Evolutionary conservation across 169 alveolate genomes (phyloP), one percentile per base, ranked within the genome.

Genomic region (Miamiensis avidus): DNA sequence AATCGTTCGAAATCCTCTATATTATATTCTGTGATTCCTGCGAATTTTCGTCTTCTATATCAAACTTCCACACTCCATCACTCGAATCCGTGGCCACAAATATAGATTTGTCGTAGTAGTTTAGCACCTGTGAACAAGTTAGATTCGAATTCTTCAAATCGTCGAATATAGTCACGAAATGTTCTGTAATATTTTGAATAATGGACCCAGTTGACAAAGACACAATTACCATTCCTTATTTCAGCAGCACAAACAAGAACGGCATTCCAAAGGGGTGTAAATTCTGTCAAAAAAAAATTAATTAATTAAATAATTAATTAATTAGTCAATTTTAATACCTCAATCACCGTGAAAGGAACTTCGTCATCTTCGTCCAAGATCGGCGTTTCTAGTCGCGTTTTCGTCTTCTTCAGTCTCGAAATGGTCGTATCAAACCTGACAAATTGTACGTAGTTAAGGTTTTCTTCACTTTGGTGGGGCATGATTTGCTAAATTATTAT

Each of bases 251-350:
- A 49, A 79, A 79, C 30, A 79, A 28, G 29, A n/a, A 79, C 30
- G 84, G 84, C 28, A 79, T 79, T n/a, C 76, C 75, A 79, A 79
- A 79, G 20, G 84, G 84, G 20, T 34, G 30, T 34, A 79, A 79
- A 79, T 79, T 64, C 69, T 49, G 4, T 49, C 20, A 49, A 49
- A 49, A 49, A 49, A 49, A 49, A 49, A 11, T 49, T 11, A 49
- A 49, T 11, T 20, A 49, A 49, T 11, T 49, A 20, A 49, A 49
- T 49, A 49, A 49, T 49, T 49, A 49, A 11, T 49, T 49, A 11
- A 49, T 49, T 49, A 11, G 4, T 49, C 4, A 11, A 49, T 49
- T 49, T 49, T 49, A 11, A 11, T 49, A 49, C 69, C 20, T 79
- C 84, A n/a, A 79, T 33, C 11, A 79, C 76, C 15, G 31, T 25